phyloP scores from a whole-genome alignment of 2,329 filamentous ascomycete genomes.

The Calonectria ilicicola region DNA sequence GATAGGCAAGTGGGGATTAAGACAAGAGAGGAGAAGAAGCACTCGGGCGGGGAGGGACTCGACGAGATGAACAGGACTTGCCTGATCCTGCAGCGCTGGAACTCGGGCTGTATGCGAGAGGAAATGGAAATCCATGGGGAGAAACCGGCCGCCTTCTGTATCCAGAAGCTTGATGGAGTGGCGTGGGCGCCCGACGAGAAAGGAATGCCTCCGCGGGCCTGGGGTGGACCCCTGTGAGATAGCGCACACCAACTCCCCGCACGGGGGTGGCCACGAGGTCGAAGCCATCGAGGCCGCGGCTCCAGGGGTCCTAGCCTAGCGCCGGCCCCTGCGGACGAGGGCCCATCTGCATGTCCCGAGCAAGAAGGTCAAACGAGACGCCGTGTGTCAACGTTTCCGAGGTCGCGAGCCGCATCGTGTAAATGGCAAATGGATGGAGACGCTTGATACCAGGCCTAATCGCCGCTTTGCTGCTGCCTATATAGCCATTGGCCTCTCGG shows the following conservation, averaged over 20 bases:
- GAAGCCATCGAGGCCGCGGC: not conserved
- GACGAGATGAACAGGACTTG: conserved; percentile 4
- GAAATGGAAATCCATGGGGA: conserved; percentile 9
- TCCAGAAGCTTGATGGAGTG: conserved; percentile 7
- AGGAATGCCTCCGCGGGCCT: conserved; percentile 21
- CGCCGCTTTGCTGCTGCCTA: not conserved
- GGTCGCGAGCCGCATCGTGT: conserved; percentile 7
- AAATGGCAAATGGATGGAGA: not conserved
- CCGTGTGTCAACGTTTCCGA: conserved; percentile 2
- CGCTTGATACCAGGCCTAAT: too few relatives aligned
- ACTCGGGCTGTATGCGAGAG: conserved; percentile 1
- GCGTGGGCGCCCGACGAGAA: not conserved
- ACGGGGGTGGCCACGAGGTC: not conserved
- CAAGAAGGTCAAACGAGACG: not conserved
- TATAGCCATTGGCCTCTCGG: not conserved
- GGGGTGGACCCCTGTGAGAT: not conserved
- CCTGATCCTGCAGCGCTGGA: conserved; percentile 6
- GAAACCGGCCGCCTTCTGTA: conserved; percentile 23
- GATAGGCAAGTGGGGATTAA: conserved; percentile 38
- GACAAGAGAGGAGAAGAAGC: not conserved
- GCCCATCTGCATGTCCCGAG: not conserved
- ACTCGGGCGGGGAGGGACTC: not conserved
- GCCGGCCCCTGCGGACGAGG: not conserved
- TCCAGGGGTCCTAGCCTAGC: not conserved
- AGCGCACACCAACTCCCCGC: not conserved